Evolutionary conservation across 176 grass and related monocot genomes (phyloP).

Genomic region (Avena insularis): DNA sequence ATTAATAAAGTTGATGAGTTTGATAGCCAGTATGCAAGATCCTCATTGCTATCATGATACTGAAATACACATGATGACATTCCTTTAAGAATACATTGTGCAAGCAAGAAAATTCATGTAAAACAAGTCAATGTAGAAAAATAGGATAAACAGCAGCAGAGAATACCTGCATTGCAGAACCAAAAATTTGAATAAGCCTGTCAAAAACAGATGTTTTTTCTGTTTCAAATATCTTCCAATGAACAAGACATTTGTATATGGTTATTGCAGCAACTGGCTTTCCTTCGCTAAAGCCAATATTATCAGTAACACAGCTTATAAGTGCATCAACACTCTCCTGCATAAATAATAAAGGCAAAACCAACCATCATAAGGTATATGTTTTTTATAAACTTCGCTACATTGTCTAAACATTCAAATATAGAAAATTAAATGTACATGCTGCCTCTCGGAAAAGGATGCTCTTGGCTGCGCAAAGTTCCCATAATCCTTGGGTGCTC

Average conservation of each 20-base stretch:
- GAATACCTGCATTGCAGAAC: conserved; percentile 84
- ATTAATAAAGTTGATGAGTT: conserved; percentile 89
- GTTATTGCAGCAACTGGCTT: conserved; percentile 87
- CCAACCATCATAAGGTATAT: conserved; percentile 37
- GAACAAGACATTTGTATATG: conserved; percentile 93
- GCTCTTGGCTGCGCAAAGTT: conserved; percentile 56
- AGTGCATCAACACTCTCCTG: conserved; percentile 90
- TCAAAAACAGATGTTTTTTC: conserved; percentile 95
- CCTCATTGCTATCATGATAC: conserved; percentile 73
- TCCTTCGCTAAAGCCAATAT: conserved; percentile 80
- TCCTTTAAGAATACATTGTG: conserved; percentile 14
- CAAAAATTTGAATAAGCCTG: conserved; percentile 83
- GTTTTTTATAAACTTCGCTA: conserved; percentile 17
- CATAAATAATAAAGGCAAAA: conserved; percentile 35
- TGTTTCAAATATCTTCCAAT: conserved; percentile 94
- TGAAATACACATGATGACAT: conserved; percentile 44
- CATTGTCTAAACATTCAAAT: conserved; percentile 34
- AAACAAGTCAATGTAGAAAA: conserved; percentile 20
- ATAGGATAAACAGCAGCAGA: conserved; percentile 20
- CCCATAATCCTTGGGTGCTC: conserved; percentile 61
- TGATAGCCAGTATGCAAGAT: conserved; percentile 96
- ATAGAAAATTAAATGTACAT: conserved; percentile 55
- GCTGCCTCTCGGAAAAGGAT: conserved; percentile 82
- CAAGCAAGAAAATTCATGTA: conserved; percentile 27
- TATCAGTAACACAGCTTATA: conserved; percentile 74